Percentiles rank a stretch among this genome's conserved stretches.
phyloP scores from a whole-genome alignment of 345 rosid genomes.

The Cardamine occulta region DNA sequence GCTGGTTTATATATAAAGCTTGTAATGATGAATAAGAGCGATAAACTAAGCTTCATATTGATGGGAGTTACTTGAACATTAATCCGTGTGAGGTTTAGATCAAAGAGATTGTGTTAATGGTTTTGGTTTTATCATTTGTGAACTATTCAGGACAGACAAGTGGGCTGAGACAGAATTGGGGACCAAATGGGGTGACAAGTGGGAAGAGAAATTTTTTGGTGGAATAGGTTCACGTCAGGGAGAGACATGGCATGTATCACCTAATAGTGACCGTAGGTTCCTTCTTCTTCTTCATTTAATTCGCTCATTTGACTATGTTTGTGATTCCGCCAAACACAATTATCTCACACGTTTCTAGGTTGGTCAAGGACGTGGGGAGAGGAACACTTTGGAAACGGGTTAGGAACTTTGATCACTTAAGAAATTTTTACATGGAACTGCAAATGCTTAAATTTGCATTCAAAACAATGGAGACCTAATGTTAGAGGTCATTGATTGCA shows the following conservation, averaged over 20 bases:
- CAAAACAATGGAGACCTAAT: constrained; percentile 16
- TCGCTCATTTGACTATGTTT: constrained; percentile 4
- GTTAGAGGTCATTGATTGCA: constrained; percentile 40
- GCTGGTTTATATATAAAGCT: not conserved
- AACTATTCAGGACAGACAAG: constrained; percentile 93
- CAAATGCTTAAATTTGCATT: constrained; percentile 8
- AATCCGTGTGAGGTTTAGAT: not conserved
- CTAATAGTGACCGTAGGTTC: constrained; percentile 73
- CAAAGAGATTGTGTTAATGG: constrained; percentile 12
- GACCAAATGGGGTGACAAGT: constrained; percentile 99
- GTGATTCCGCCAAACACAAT: constrained; percentile 2
- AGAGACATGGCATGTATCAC: constrained; percentile 98
- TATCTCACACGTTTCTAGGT: constrained; percentile 49
- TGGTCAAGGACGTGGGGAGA: constrained; percentile 99
- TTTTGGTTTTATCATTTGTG: constrained; percentile 29
- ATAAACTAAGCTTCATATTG: not conserved
- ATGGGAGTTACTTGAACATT: not conserved
- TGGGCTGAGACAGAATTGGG: constrained; percentile 99
- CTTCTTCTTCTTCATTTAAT: constrained; percentile 8
- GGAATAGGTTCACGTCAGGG: constrained; percentile 98
- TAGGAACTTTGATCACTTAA: constrained; percentile 27
- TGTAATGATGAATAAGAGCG: not conserved
- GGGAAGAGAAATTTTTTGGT: constrained; percentile 97
- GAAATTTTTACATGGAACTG: not conserved
- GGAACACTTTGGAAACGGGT: constrained; percentile 99